Percentiles rank a stretch among this genome's conserved stretches.
Evolutionary conservation across 345 rosid species (phyloP).

Genomic region (Sisymbrium irio): DNA sequence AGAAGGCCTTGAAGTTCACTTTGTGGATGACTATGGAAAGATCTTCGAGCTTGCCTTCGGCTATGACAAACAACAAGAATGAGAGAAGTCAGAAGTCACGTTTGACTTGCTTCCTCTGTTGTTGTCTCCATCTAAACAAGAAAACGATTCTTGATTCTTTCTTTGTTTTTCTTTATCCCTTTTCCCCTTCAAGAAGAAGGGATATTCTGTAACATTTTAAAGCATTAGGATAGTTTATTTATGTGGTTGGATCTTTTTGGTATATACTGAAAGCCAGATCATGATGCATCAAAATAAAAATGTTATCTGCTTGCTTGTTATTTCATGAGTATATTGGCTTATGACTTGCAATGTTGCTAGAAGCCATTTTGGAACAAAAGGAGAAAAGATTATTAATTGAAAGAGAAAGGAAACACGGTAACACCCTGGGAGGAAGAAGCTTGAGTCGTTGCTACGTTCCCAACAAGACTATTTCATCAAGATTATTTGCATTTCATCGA

Average conservation of each 20-base stretch:
- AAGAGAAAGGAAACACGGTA: neutral
- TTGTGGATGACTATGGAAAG: constrained; percentile 70
- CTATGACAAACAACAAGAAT: constrained; percentile 33
- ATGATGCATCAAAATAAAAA: constrained; percentile 12
- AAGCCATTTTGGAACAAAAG: constrained; percentile 29
- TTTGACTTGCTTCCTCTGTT: constrained; percentile 1
- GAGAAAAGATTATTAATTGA: no score
- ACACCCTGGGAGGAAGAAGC: neutral
- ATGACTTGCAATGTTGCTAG: constrained; percentile 32
- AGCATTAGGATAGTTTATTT: constrained; percentile 6
- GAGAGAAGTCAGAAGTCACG: neutral
- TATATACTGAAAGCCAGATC: constrained; percentile 13
- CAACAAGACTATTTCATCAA: neutral
- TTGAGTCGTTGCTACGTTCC: no score
- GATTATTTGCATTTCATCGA: constrained; percentile 32
- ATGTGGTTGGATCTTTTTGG: constrained; percentile 8
- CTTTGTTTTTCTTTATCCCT: neutral
- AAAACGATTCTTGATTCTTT: constrained; percentile 27
- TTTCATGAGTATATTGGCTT: neutral
- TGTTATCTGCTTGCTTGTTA: neutral
- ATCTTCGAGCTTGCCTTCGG: constrained; percentile 65
- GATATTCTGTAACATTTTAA: neutral
- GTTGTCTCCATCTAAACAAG: constrained; percentile 2
- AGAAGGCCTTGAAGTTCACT: constrained; percentile 93
- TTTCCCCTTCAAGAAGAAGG: neutral